Conservation (phyloP, 2,329 filamentous ascomycete genomes). For the Sclerotinia subarctica region DNA sequence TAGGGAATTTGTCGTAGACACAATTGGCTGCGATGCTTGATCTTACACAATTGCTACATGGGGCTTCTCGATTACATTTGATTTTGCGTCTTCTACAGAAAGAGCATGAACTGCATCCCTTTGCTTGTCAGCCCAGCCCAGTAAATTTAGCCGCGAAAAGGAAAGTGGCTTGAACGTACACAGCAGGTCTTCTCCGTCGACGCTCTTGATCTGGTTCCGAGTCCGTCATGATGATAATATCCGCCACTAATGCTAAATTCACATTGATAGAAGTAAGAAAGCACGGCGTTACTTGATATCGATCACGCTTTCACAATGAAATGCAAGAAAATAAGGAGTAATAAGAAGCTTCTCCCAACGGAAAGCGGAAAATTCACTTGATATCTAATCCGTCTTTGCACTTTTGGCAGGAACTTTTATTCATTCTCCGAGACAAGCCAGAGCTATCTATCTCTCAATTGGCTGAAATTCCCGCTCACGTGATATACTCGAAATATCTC, state of each 20-base stretch:
- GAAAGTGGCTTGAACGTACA: conserved; percentile 40
- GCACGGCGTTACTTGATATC: not conserved
- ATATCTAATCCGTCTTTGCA: not conserved
- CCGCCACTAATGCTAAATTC: not conserved
- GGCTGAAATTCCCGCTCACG: not conserved
- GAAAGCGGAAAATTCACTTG: not conserved
- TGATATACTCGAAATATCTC: not conserved
- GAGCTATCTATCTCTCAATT: not conserved
- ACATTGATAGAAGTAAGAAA: not conserved
- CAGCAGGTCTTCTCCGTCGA: conserved; percentile 44
- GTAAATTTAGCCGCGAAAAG: not conserved
- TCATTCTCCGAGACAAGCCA: not conserved
- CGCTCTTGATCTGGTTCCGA: conserved; percentile 33
- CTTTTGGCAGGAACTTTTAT: not conserved
- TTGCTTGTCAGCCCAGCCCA: conserved; percentile 25
- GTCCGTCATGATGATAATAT: not conserved
- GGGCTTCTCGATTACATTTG: conserved; percentile 56
- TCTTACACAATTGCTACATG: conserved; percentile 58
- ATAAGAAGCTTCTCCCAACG: not conserved
- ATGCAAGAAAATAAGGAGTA: not conserved
- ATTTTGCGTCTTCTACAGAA: conserved; percentile 60
- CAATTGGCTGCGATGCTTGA: conserved; percentile 52
- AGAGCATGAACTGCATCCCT: conserved; percentile 50
- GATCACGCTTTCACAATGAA: not conserved
- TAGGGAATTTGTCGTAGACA: conserved; percentile 44